Evolutionary conservation across 2,329 filamentous ascomycete genomes (phyloP).

Genomic region (Sclerotinia subarctica): DNA sequence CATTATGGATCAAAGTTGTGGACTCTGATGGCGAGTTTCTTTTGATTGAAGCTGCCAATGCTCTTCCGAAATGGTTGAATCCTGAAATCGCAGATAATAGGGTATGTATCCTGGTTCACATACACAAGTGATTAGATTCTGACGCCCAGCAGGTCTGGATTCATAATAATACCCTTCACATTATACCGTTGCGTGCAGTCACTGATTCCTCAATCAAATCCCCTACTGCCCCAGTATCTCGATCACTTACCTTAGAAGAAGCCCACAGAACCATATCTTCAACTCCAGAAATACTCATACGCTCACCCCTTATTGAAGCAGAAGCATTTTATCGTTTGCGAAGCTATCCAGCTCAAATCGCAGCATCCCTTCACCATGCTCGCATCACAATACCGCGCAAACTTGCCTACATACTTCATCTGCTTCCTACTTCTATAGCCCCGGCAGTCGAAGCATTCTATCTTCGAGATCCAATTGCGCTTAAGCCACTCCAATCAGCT

Average conservation of each 20-base stretch:
- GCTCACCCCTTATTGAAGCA: constrained; percentile 72
- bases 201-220: constrained; percentile 39
- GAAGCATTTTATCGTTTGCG: constrained; percentile 88
- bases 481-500: constrained; percentile 64
- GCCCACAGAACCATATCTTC: constrained; percentile 60
- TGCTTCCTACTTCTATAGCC: constrained; percentile 71
- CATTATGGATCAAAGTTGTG: constrained; percentile 77
- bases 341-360: constrained; percentile 77
- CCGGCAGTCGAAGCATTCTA: constrained; percentile 91
- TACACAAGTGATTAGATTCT: constrained; percentile 17
- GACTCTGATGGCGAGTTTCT: constrained; percentile 96
- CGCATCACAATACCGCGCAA: constrained; percentile 74
- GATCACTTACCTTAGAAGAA: constrained; percentile 57
- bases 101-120: constrained; percentile 39
- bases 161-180: constrained; percentile 67
- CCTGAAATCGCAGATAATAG: constrained; percentile 86
- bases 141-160: constrained; percentile 67
- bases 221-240: constrained; percentile 41
- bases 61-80: constrained; percentile 83
- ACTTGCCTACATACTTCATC: constrained; percentile 74
- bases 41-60: constrained; percentile 87
- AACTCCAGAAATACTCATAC: constrained; percentile 58
- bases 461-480: constrained; percentile 73
- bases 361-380: constrained; percentile 71
- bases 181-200: constrained; percentile 59